Conservation (phyloP, 306 rosid species). For the Acacia confusa region DNA sequence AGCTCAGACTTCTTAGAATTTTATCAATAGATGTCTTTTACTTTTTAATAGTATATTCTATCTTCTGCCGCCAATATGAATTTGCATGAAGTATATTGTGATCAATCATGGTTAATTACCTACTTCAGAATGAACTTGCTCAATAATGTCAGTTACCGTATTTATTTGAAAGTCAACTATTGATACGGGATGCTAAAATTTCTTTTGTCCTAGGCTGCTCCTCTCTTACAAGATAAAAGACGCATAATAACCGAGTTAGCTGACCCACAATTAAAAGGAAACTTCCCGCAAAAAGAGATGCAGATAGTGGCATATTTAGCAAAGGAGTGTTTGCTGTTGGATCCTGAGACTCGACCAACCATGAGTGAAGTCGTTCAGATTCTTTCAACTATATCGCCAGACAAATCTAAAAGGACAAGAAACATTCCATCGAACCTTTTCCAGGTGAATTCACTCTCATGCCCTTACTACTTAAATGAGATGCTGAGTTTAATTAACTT, state of each 20-base stretch:
- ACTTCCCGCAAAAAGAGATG: constrained; percentile 82
- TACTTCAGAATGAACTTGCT: constrained; percentile 17
- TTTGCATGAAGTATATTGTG: background rate
- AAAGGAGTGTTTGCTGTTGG: constrained; percentile 86
- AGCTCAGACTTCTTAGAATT: background rate
- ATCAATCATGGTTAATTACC: background rate
- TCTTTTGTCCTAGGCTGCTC: constrained; percentile 63
- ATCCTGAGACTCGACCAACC: constrained; percentile 88
- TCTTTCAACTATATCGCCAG: constrained; percentile 74
- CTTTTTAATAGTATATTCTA: background rate
- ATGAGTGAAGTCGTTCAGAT: constrained; percentile 98
- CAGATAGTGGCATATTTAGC: constrained; percentile 92
- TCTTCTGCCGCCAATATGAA: background rate
- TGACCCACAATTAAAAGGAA: constrained; percentile 70
- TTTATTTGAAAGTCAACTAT: background rate
- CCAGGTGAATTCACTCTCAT: constrained; percentile 53
- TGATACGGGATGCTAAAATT: constrained; percentile 23
- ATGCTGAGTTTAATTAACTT: background rate
- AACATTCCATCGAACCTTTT: constrained; percentile 55
- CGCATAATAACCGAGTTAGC: constrained; percentile 64
- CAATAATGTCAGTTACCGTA: background rate
- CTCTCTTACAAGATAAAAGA: constrained; percentile 69
- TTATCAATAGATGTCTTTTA: constrained; percentile 1
- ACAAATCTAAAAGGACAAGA: constrained; percentile 68
- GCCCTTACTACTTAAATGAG: constrained; percentile 7